phyloP scores from a whole-genome alignment of 768 basidiomycete species.

The Collybia sordida region DNA sequence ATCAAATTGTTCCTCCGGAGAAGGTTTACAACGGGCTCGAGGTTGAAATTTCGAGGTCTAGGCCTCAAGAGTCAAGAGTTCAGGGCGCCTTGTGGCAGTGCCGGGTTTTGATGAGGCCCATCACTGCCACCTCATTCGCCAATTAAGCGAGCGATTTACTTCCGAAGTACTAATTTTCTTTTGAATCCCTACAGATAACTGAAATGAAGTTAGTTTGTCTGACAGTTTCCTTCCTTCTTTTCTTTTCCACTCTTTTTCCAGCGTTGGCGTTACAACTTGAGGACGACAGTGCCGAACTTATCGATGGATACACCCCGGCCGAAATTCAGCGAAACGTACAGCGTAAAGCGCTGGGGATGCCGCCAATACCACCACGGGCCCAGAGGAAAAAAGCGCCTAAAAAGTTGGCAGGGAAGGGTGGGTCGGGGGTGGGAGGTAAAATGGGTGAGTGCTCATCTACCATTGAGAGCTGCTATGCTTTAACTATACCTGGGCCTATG shows the following conservation, averaged over 20 bases:
- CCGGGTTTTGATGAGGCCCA: too few relatives aligned
- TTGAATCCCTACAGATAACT: too few relatives aligned
- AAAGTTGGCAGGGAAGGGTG: not conserved
- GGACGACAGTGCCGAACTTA: conserved; percentile 1
- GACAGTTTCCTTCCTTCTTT: not conserved
- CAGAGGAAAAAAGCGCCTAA: conserved; percentile 6
- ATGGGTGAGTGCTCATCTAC: not conserved
- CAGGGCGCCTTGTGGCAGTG: too few relatives aligned
- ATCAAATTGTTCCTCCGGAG: too few relatives aligned
- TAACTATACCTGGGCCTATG: not conserved
- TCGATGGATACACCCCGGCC: conserved; percentile 1
- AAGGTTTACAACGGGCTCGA: too few relatives aligned
- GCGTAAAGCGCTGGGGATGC: conserved; percentile 7
- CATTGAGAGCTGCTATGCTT: not conserved
- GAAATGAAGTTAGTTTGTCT: too few relatives aligned
- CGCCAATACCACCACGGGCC: conserved; percentile 5
- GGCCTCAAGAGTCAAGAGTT: too few relatives aligned
- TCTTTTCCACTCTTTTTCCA: not conserved
- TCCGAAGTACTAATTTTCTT: too few relatives aligned
- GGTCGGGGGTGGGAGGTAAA: not conserved
- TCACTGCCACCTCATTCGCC: too few relatives aligned
- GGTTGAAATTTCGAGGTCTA: too few relatives aligned
- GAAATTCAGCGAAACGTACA: conserved; percentile 10
- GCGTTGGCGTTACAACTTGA: not conserved
- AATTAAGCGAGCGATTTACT: too few relatives aligned